Base-by-base conservation (phyloP, 1,139 yeast species). In the Lodderomyces orthopsilosis region DNA sequence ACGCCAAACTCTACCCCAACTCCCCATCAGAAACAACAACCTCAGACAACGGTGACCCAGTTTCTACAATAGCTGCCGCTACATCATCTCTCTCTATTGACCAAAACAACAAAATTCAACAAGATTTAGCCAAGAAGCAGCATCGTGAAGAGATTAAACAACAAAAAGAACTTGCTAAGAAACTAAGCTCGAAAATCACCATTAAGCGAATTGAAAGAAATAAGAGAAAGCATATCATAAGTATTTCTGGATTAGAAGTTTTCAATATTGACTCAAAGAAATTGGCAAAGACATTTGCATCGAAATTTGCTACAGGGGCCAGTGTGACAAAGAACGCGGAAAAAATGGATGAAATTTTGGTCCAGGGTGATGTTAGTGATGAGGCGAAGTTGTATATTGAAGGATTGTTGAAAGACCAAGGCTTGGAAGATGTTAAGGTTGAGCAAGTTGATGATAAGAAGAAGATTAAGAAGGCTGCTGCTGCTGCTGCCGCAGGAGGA, bases 221-320 rank as follows among this genome's bases (percentile, higher is more conserved):
- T 40, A 88, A 87, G 68, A 77, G 95, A 56, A 91, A 91, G 64
- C 90, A 85, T 61, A 87, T 90, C 45, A 85, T 90, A 46, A 86
- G 95, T 26, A 84, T 91, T 44, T 77, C 86, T 14, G 97, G 97
- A 18, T 74, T 91, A 51, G 98, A 91, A 60, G 89, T 90, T 38
- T 85, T 89, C 62, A 93, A 83, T 52, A 80, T 89, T 49, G 97
- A 91, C 60, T 76, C 88, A 77, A 93, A 93, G 71, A 90, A 90
- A 60, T 74, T 89, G 53, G 87, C 96, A 38, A 93, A 93, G 73
- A 83, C 90, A 0, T 89, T 93, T 65, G 95, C 97, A 0, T 84
- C 94, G 34, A 89, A 88, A 63, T 93, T 91, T 61, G 98, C 98
- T 18, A 91, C 98, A 3, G 98, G 98, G 39, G 94, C 97, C 21